Base-by-base conservation (phyloP, 1,284 basidiomycete genomes). In the Mycena sp. region DNA sequence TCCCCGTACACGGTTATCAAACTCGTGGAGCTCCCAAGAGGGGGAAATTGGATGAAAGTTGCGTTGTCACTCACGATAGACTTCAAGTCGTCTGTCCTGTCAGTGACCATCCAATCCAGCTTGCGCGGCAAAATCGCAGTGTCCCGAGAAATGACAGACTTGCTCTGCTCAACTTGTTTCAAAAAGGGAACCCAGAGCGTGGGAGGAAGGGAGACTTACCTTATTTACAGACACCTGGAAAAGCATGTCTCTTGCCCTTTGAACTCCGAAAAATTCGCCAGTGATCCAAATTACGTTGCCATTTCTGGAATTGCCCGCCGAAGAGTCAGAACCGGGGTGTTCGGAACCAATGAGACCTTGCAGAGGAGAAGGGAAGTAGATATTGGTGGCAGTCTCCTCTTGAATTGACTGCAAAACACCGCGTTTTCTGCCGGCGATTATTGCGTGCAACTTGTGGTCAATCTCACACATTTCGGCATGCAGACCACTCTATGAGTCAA, bases 371-470 rank as follows among this genome's bases (percentile, higher is more conserved):
- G 97, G 95, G 68, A 95, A 86, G 77, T 99, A 99, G 64, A 99
- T 94, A 74, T 97, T 99, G 61, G 97, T 98, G 0, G 91, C 96
- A 0, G 97, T 99, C 78, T 99, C 96, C 78, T 99, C 96, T 76
- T 98, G 95, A 61, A 99, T 98, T 7, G 91, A 86, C 77, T 99
- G 97, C 43, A 99, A 83, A 25, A 92, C 85, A 61, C 84, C 84
- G 49, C 97, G 92, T 79, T 98, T 98, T 66, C 94, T 90, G 21
- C 94, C 95, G 12, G 94, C 93, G 66, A 98, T 87, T 74, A 98
- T 95, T 53, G 92, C 88, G 77, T 98, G 96, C 2, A 98, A 80
- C 76, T 98, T 98, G 79, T 94, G 93, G 76, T 99, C 97, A 69
- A 99, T 94, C 78, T 99, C 97, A 77, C 92, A 93, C 23, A 87